Evolutionary conservation across 1,284 basidiomycete genomes (phyloP).

Genomic region (Apiotrichum sp.): DNA sequence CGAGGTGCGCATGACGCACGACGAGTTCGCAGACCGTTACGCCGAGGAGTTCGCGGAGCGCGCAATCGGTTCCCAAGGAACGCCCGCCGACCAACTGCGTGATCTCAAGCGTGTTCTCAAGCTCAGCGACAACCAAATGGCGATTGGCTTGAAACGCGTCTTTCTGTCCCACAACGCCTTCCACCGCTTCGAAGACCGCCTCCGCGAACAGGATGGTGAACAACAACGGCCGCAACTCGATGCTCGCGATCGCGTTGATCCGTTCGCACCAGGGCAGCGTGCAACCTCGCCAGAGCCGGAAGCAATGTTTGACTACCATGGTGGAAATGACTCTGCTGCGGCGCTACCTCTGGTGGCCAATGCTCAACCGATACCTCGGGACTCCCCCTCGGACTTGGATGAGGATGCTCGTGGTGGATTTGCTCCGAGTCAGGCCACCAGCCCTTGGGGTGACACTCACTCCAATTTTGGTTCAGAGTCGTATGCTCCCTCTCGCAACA

Average conservation of each 20-base stretch:
- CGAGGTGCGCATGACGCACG: slow-evolving; percentile 77
- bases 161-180: slow-evolving; percentile 85
- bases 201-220: slow-evolving; percentile 74
- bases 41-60: slow-evolving; percentile 51
- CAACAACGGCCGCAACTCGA: slow-evolving; percentile 51
- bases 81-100: slow-evolving; percentile 42
- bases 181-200: slow-evolving; percentile 80
- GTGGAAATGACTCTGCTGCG: slow-evolving; percentile 39
- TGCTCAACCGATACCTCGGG: slow-evolving; percentile 65
- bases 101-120: slow-evolving; percentile 57
- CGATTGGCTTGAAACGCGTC: slow-evolving; percentile 75
- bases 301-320: slow-evolving; percentile 19
- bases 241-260: slow-evolving; percentile 58
- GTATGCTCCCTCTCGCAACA: slow-evolving; percentile 88
- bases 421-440: slow-evolving; percentile 60
- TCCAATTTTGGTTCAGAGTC: slow-evolving; percentile 80
- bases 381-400: slow-evolving; percentile 51
- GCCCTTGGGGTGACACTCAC: slow-evolving; percentile 65
- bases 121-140: slow-evolving; percentile 67
- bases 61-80: slow-evolving; percentile 44
- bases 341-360: slow-evolving; percentile 65
- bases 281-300: slow-evolving; percentile 43
- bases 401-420: slow-evolving; percentile 66
- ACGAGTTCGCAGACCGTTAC: slow-evolving; percentile 84
- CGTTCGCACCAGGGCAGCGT: slow-evolving; percentile 52